Conservation (phyloP, 345 rosid species). For the Barbarea vulgaris region DNA sequence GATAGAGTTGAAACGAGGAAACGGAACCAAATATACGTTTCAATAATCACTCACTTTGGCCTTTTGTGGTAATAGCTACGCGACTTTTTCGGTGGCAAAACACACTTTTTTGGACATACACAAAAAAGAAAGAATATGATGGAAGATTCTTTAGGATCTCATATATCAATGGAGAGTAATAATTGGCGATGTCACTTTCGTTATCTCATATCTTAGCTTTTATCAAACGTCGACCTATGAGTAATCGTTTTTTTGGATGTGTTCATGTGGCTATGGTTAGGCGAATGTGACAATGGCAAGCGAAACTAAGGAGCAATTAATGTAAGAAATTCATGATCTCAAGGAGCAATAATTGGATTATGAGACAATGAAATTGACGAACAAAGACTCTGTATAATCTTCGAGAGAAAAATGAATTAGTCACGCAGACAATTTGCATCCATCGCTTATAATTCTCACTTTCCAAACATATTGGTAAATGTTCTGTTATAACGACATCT, state of each 20-base stretch:
- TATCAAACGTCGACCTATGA: constrained; percentile 24
- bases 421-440: neutral
- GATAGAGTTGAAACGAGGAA: constrained; percentile 3
- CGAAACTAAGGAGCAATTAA: neutral
- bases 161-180: constrained; percentile 19
- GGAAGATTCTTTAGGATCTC: constrained; percentile 39
- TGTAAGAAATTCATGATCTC: neutral
- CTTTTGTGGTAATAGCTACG: constrained; percentile 16
- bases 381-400: neutral
- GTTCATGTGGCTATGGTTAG: constrained; percentile 22
- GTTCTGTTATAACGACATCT: neutral
- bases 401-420: neutral
- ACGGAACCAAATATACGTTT: neutral
- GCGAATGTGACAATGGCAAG: constrained; percentile 6
- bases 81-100: constrained; percentile 11
- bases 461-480: neutral
- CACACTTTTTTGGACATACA: constrained; percentile 2
- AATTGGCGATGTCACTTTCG: constrained; percentile 25
- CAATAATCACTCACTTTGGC: constrained; percentile 12
- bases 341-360: neutral
- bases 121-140: constrained; percentile 5
- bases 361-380: neutral
- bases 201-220: constrained; percentile 8
- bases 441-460: neutral
- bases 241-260: constrained; percentile 2